phyloP scores from a whole-genome alignment of 192 early-diverging fungal genomes.

The Funneliformis geosporum region DNA sequence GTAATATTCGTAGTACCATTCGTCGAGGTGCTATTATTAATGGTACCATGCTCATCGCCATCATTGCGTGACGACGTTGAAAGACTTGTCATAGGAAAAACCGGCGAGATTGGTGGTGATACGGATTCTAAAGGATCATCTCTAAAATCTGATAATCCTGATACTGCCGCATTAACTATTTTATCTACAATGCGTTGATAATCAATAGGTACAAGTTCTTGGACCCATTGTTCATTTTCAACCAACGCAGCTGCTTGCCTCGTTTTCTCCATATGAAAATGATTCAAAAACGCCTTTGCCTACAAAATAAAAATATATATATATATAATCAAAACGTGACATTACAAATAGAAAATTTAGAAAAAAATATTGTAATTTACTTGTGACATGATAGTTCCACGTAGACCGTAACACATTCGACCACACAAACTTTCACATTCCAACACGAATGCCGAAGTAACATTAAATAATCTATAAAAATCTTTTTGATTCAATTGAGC shows the following conservation, averaged over 20 bases:
- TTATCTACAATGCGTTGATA: conserved; percentile 86
- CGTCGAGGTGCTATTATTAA: conserved; percentile 30
- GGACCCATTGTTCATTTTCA: conserved; percentile 97
- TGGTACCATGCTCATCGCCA: conserved; percentile 22
- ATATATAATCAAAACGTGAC: not conserved
- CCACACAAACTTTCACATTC: conserved; percentile 79
- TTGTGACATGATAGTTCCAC: conserved; percentile 85
- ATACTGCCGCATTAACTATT: conserved; percentile 56
- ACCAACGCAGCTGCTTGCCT: conserved; percentile 85
- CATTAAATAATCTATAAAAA: conserved; percentile 80
- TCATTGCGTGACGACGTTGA: conserved; percentile 5
- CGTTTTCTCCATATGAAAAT: conserved; percentile 92
- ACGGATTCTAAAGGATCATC: conserved; percentile 28
- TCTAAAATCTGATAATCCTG: conserved; percentile 46
- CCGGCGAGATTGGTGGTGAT: not conserved
- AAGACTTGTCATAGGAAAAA: conserved; percentile 28
- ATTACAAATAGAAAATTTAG: not conserved
- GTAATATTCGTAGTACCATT: conserved; percentile 30
- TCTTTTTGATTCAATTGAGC: conserved; percentile 83
- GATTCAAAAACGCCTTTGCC: conserved; percentile 86
- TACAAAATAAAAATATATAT: conserved; percentile 35
- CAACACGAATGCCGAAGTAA: conserved; percentile 82
- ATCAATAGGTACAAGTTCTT: conserved; percentile 89
- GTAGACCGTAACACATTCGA: conserved; percentile 87
- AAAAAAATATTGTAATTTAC: conserved; percentile 34